Base-by-base conservation (phyloP, 2,329 filamentous ascomycete species). In the Trichoderma arundinaceum region DNA sequence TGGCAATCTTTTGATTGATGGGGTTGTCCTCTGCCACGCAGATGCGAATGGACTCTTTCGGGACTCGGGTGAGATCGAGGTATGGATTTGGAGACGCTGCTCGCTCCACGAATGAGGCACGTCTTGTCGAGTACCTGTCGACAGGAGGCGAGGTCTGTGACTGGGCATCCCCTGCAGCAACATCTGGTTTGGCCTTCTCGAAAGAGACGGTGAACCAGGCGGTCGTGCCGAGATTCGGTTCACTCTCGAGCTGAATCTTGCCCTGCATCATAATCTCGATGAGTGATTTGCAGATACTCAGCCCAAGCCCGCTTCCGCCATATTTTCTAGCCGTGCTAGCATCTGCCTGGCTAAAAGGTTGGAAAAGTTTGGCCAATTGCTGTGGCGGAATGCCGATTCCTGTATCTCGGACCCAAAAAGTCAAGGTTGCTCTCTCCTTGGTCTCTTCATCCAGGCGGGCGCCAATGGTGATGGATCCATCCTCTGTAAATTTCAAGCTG, bases 21-120 rank as follows among this genome's bases (percentile, higher is more conserved):
- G 90, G 87, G 71, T 97, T 97, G 79, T 98, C 94, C 74, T 98
- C 94, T 0, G 94, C 94, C 66, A 98, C 94, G 77, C 93, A 97
- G 35, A 98, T 89, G 38, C 92, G 89, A 35, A 98, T 82, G 64
- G 96, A 84, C 51, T 93, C 87, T 65, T 91, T 88, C 8, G 91
- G 88, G 7, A 97, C 85, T 65, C 84, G 83, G 17, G 89, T 89
- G 4, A 97, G 83, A 74, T 93, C 89, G 22, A 89, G 79, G 66
- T 85, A 84, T 3, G 83, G 80, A 60, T 81, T 79, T 19, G 73
- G 73, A 13, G 75, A 80, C 70, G 72, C 68, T 3, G 77, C 73
- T n/a, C 77, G 76, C 66, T 83, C 81, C n/a, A 73, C 66, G 7
- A 73, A 69, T 5, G 73, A 74, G 10, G 72, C 70, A 17, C 58